Base-by-base conservation (phyloP, 352 stramenopile species). In the Pythium chondricola region DNA sequence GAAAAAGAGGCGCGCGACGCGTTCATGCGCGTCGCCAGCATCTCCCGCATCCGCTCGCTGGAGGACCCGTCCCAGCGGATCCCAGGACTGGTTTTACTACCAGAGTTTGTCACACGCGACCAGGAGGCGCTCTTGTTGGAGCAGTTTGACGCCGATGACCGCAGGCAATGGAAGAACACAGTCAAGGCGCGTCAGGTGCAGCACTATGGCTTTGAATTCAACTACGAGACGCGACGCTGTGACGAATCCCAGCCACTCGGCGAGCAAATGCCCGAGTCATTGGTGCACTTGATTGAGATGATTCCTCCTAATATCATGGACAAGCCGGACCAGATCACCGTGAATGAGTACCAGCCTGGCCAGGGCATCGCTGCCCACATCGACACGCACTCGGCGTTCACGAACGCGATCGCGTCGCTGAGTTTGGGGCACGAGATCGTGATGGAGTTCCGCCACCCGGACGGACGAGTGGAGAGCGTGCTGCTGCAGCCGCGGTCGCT, bases 361-460 rank as follows among this genome's bases (percentile, higher is more conserved):
- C 83, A 95, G 53, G 87, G 85, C 29, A 96, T 96, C 48, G 72
- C 85, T 7, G 77, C 77, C 22, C 87, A 96, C 48, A 68, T 93
- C 22, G 88, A 96, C 57, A 95, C 85, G 6, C 85, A 95, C 56
- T 91, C 77, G 24, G 85, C 84, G 6, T 96, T 95, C 51, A 87
- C 71, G 9, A 75, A 70, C 7, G 83, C 75, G 11, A 93, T 96
- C 52, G 75, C 71, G 26, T 88, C 81, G 27, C 59, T 96, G 38
- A 93, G 78, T 32, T 62, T 94, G 5, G 81, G 52, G 22, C 77
- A 74, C 37, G 78, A 87, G 66, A 82, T 88, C 42, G 77, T 94
- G 26, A 94, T 94, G 80, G 81, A 92, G 48, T 92, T 91, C 43
- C 67, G 71, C 27, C 75, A 88, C 26, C 73, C 76, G 1, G 74